Evolutionary conservation across 495 filamentous ascomycete genomes (phyloP), one percentile per base, ranked within the genome.

Genomic region (Penicillium subrubescens): DNA sequence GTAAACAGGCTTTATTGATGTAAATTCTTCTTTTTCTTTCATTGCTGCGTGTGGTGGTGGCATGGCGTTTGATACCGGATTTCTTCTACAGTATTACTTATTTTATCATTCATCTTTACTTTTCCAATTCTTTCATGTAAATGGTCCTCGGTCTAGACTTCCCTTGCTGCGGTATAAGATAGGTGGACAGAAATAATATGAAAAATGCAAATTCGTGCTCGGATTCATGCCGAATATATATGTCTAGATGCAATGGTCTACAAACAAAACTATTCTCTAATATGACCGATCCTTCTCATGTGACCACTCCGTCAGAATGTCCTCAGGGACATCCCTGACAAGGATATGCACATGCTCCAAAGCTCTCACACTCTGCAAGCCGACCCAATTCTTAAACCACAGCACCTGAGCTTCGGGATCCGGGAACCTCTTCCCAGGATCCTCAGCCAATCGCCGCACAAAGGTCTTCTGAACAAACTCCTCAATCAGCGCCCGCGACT

Each of bases 341-440:
- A 93, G 74, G 15, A 92, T 79, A 82, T 92, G 89, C 6, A 92
- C 78, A 81, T 92, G 93, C 68, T 96, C 93, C 61, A 97, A 76
- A 8, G 87, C 84, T 57, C 90, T 80, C 54, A 97, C 92, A 73
- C 92, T 96, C 79, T 97, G 93, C 72, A 96, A 74, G n/a, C 85
- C 86, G 55, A 87, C 87, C 90, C 91, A 96, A 71, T 97, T 97
- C 84, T 96, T 97, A 72, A 97, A 97, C 91, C 92, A 97, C 68
- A 93, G 63, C 63, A 97, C 91, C 62, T 84, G 85, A 7, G 86
- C 82, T 29, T 81, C 76, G 33, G 76, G 68, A 53, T 73, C 69
- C 7, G 62, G 76, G 78, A 73, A 70, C 31, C 27, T 69, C 75
- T 4, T 77, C 69, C 50, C 43, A 25, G 44, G 37, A 64, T 75